Conservation (phyloP, 179 eudicot genomes). For the Carnegiea gigantea region DNA sequence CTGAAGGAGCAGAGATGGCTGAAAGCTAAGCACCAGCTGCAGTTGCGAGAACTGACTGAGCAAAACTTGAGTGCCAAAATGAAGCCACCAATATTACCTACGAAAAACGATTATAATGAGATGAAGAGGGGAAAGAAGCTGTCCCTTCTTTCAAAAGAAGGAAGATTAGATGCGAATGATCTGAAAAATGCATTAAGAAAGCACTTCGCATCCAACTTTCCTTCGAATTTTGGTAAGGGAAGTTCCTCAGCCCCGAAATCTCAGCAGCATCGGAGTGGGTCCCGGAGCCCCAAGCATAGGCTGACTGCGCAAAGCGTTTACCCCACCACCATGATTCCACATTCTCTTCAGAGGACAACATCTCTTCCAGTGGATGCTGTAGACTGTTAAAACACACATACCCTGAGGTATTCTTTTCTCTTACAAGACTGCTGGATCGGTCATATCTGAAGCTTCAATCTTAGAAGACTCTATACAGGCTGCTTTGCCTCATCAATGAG, state of each 20-base stretch:
- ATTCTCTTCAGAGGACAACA: constrained; percentile 4
- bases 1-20: constrained; percentile 62
- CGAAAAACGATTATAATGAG: constrained; percentile 22
- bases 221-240: constrained; percentile 20
- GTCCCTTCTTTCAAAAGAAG: constrained; percentile 11
- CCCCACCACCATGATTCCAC: neutral
- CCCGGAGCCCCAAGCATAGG: neutral
- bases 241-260: neutral
- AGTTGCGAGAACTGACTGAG: constrained; percentile 51
- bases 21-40: constrained; percentile 69
- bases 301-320: neutral
- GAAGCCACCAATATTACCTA: constrained; percentile 24
- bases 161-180: constrained; percentile 21
- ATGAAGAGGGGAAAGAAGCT: constrained; percentile 16
- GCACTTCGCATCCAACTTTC: constrained; percentile 30
- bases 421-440: neutral
- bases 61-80: constrained; percentile 38
- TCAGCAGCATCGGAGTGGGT: neutral
- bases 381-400: neutral
- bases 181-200: constrained; percentile 27
- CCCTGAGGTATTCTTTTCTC: neutral
- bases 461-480: neutral
- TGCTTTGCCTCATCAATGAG: neutral
- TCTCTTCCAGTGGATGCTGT: constrained; percentile 11
- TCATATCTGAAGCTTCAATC: neutral